phyloP scores from a whole-genome alignment of 495 filamentous ascomycete genomes.

The Tetracladium marchalianum region DNA sequence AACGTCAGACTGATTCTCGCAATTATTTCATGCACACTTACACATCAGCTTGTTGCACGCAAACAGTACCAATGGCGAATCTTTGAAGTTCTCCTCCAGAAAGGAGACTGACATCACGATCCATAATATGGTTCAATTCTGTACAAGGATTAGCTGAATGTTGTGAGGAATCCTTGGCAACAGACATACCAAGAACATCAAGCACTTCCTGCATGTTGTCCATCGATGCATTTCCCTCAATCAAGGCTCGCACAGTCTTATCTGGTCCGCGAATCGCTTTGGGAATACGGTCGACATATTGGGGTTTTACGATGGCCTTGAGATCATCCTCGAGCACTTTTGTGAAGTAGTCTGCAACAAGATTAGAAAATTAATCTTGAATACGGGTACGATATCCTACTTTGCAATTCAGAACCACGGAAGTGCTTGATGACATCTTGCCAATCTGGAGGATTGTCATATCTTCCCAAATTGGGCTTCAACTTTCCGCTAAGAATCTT shows the following conservation, averaged over 20 bases:
- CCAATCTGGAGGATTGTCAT: conserved; percentile 96
- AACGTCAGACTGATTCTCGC: conserved; percentile 8
- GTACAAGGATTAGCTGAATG: background rate
- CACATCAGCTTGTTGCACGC: conserved; percentile 94
- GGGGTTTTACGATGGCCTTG: conserved; percentile 95
- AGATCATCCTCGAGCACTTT: conserved; percentile 93
- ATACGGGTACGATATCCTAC: conserved; percentile 34
- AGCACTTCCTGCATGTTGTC: conserved; percentile 79
- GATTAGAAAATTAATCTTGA: conserved; percentile 5
- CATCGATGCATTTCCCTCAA: conserved; percentile 63
- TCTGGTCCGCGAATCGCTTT: conserved; percentile 74
- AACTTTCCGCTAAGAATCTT: conserved; percentile 97
- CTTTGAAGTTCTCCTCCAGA: conserved; percentile 97
- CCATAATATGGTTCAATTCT: conserved; percentile 80
- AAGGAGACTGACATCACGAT: conserved; percentile 77
- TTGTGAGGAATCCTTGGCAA: background rate
- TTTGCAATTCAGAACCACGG: conserved; percentile 93
- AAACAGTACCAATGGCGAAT: conserved; percentile 91
- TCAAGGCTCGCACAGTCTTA: conserved; percentile 64
- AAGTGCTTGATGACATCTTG: conserved; percentile 98
- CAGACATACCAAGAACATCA: conserved; percentile 57
- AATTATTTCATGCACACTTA: conserved; percentile 30
- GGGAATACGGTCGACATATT: conserved; percentile 97
- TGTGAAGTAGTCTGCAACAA: conserved; percentile 79
- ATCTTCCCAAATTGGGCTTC: conserved; percentile 93